Base-by-base conservation (phyloP, 2,329 filamentous ascomycete genomes). In the Didymella sp. region DNA sequence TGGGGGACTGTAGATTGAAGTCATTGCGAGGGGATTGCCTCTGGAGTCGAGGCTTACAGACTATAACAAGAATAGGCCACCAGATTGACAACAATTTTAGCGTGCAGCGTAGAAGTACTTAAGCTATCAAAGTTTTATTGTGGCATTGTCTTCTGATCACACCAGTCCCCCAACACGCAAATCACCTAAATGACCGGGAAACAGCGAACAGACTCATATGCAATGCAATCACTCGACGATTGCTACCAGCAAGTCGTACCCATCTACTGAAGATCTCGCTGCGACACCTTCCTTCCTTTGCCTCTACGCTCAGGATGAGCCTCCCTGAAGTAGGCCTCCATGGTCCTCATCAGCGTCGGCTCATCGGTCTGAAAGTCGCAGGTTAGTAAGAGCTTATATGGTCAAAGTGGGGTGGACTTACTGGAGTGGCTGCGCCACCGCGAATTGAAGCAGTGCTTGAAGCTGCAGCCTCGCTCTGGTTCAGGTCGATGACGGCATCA, bases 1-100 rank as follows among this genome's bases (percentile, higher is more conserved):
- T 73, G 67, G 69, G 68, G 69, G 17, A 73, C 56, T 24, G 69
- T 72, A 30, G 70, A 73, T 61, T 73, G 56, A 55, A 24, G 17
- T 24, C 25, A 9, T 21, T 24, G n/a, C n/a, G n/a, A n/a, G n/a
- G n/a, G n/a, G n/a, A n/a, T n/a, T n/a, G n/a, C 11, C 7, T 25
- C 9, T 3, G 13, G 22, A 21, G 38, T 25, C 17, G 15, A 15
- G 13, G 5, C 25, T 5, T n/a, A 13, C 6, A 41, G 38, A n/a
- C 12, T 9, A n/a, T n/a, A 17, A 12, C 13, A n/a, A 1, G 12
- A 15, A 8, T 4, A 22, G 3, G 11, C 19, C 4, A 13, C 4
- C 19, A 38, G 3, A 13, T 13, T 13, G 19, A 22, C 19, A 21
- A 9, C 7, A n/a, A 37, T 8, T n/a, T 19, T 15, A 19, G 8